phyloP scores from a whole-genome alignment of 805 yeast species.

The Saccharomycopsis fermentans region DNA sequence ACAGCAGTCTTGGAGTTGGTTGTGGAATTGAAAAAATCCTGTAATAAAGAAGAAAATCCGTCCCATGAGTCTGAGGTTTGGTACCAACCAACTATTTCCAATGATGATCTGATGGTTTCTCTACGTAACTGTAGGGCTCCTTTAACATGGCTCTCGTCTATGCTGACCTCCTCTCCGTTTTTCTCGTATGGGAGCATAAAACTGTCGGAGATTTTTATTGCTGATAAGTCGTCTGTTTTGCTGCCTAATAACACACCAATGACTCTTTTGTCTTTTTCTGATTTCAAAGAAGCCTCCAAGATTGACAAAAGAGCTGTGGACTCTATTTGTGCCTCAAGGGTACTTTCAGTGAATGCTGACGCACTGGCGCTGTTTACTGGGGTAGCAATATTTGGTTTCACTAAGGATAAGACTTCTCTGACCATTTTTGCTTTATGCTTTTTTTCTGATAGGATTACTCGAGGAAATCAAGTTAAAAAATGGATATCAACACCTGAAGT shows the following conservation, averaged over 20 bases:
- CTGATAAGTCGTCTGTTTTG: conserved; percentile 75
- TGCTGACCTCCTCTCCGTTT: conserved; percentile 62
- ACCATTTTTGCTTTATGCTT: conserved; percentile 9
- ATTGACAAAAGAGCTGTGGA: conserved; percentile 68
- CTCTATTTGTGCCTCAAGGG: conserved; percentile 48
- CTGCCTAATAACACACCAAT: conserved; percentile 77
- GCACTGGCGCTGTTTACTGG: conserved; percentile 25
- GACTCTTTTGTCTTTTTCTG: conserved; percentile 49
- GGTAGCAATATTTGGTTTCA: conserved; percentile 37
- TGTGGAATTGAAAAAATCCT: conserved; percentile 66
- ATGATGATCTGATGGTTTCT: conserved; percentile 65
- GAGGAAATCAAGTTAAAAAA: too few species aligned
- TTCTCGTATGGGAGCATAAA: conserved; percentile 77
- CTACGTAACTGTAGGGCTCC: conserved; percentile 61
- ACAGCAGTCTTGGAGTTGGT: conserved; percentile 52
- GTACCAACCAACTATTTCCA: conserved; percentile 79
- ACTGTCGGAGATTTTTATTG: conserved; percentile 61
- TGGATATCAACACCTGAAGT: too few species aligned
- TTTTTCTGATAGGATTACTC: too few species aligned
- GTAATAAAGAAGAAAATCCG: conserved; percentile 65
- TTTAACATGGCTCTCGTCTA: conserved; percentile 69
- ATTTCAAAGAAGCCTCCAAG: conserved; percentile 57
- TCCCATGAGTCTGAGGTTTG: conserved; percentile 52
- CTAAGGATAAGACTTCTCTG: conserved; percentile 20
- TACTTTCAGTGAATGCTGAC: conserved; percentile 26